Conservation (phyloP, 73 alveolate species). For the Diophrys sp. region DNA sequence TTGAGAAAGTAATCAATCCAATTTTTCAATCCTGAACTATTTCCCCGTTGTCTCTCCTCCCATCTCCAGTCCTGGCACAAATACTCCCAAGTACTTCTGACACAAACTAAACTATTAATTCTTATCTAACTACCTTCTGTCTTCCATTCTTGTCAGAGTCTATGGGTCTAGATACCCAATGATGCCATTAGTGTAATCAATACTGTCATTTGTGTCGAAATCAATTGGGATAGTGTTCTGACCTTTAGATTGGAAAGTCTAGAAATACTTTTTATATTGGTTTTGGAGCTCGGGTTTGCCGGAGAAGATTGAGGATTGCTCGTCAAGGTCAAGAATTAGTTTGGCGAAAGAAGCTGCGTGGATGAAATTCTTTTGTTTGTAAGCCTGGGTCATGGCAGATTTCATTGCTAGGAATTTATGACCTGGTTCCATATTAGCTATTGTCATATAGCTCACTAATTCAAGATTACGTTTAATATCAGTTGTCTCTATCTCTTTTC, state of each 20-base stretch:
- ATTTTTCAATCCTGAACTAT: neutral
- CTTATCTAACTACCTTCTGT: constrained; percentile 26
- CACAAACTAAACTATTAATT: neutral
- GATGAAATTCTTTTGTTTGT: constrained; percentile 49
- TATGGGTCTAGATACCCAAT: neutral
- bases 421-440: constrained; percentile 30
- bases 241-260: constrained; percentile 55
- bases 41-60: neutral
- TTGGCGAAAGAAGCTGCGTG: constrained; percentile 54
- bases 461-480: constrained; percentile 23
- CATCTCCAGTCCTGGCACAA: neutral
- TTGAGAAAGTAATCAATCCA: neutral
- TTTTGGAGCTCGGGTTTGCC: constrained; percentile 45
- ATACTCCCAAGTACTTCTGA: neutral
- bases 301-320: constrained; percentile 18
- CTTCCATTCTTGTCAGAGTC: neutral
- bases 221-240: constrained; percentile 12
- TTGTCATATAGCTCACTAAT: constrained; percentile 46
- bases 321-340: constrained; percentile 35
- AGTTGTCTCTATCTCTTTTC: constrained; percentile 28
- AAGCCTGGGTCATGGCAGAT: constrained; percentile 43
- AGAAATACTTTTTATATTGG: constrained; percentile 45
- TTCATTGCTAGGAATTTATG: constrained; percentile 56
- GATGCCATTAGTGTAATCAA: constrained; percentile 6
- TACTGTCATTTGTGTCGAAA: constrained; percentile 18